A percentile compares a stretch with the other conserved stretches of the same genome.
phyloP scores from a whole-genome alignment of 768 basidiomycete genomes.

The Amanita muscaria region DNA sequence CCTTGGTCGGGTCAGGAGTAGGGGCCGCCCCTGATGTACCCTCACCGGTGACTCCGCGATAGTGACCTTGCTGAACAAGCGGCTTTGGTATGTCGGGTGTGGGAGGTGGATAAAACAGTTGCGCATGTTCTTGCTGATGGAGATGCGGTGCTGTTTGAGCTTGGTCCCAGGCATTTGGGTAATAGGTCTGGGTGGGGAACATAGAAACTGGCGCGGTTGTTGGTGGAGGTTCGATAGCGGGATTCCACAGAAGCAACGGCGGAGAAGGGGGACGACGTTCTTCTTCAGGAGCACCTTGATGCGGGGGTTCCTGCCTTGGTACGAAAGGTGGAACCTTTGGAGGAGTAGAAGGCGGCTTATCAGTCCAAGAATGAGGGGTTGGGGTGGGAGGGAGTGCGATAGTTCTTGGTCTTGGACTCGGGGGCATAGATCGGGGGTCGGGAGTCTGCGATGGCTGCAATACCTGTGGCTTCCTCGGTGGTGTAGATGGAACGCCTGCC shows the following conservation, averaged over 20 bases:
- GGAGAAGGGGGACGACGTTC: slow-evolving; percentile 46
- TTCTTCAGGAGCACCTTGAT: slow-evolving; percentile 6
- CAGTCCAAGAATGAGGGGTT: slow-evolving; percentile 16
- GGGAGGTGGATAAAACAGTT: slow-evolving; percentile 54
- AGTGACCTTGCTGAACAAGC: slow-evolving; percentile 64
- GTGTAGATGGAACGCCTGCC: slow-evolving; percentile 5
- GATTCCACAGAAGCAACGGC: slow-evolving; percentile 71
- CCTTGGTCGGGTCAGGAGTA: slow-evolving; percentile 62
- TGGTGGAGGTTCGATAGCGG: slow-evolving; percentile 73
- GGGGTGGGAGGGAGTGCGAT: slow-evolving; percentile 44
- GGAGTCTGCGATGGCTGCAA: slow-evolving; percentile 55
- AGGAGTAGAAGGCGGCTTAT: slow-evolving; percentile 5
- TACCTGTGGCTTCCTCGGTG: slow-evolving; percentile 21
- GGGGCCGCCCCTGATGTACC: slow-evolving; percentile 31
- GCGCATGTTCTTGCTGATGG: slow-evolving; percentile 27
- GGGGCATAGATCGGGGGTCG: slow-evolving; percentile 50
- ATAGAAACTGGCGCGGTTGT: slow-evolving; percentile 42
- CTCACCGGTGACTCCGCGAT: slow-evolving; percentile 54
- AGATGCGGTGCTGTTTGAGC: slow-evolving; percentile 23
- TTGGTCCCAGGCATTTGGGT: slow-evolving; percentile 82
- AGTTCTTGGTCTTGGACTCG: slow-evolving; percentile 44
- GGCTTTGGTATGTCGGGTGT: slow-evolving; percentile 56
- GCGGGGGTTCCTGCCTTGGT: neutral
- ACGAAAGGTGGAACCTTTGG: neutral
- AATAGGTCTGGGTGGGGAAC: slow-evolving; percentile 72